Evolutionary conservation across 2,329 filamentous ascomycete genomes (phyloP), one percentile per base, ranked within the genome.

Genomic region (Penicillium sp.): DNA sequence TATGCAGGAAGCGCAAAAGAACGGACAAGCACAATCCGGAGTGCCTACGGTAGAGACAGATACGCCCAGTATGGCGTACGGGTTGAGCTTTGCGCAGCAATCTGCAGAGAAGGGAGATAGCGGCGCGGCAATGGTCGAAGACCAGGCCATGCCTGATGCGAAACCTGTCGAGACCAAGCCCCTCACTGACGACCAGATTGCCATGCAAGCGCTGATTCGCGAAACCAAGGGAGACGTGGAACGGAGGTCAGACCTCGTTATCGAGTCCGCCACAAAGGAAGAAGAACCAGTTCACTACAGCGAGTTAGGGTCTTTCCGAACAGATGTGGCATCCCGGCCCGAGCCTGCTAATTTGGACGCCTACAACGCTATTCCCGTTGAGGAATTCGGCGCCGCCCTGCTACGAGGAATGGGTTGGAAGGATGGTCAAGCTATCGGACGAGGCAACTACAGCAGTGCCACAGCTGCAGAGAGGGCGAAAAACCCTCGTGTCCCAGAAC

Each of bases 401-500:
- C 80, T 99, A 35, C 86, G 92, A 32, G 91, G 92, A 10, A 97
- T 97, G 89, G 94, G 94, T 9, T 97, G 93, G 92, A 91, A 97
- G 66, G 84, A 86, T 60, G 85, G 81, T 18, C 79, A 84, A 59
- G 75, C 77, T 38, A 79, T 85, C 49, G 78, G 87, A 75, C 72
- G 67, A 59, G 82, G 85, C 52, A 77, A 80, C 25, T 77, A 82
- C 52, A 73, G 73, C 27, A 72, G 73, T 18, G 61, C 72, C 61
- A 63, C 72, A 56, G 61, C 68, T 35, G 59, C 65, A 58, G 75
- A 79, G 45, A 81, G 79, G 2, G 72, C 78, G 3, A 79, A 76
- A 6, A 88, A 88, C 61, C 79, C 86, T 35, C 86, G 84, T 59
- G 77, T 86, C 18, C 79, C 86, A 15, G 87, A 88, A 68, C 82